Conservation (phyloP, 192 early-diverging fungal genomes). For the Phlyctochytrium planicorne region DNA sequence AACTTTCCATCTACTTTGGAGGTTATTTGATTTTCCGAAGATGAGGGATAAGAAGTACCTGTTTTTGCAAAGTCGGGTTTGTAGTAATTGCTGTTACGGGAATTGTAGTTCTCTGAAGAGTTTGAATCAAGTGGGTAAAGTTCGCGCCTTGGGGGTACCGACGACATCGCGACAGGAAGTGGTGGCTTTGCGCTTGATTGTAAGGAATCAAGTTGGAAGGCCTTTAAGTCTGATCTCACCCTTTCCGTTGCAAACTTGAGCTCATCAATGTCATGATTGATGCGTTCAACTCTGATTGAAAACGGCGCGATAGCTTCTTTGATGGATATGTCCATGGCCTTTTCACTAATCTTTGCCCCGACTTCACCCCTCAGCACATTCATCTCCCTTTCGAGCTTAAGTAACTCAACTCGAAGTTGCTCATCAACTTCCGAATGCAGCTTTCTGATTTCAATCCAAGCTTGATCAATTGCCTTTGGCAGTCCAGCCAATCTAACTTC, state of each 20-base stretch:
- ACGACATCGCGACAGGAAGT: no score
- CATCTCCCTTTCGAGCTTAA: slow-evolving; percentile 28
- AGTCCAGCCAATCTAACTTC: slow-evolving; percentile 9
- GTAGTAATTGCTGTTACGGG: no score
- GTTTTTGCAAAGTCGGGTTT: no score
- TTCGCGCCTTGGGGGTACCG: no score
- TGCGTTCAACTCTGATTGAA: not conserved
- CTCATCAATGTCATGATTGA: not conserved
- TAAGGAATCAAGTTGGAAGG: no score
- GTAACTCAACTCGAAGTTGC: slow-evolving; percentile 16
- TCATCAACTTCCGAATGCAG: slow-evolving; percentile 28
- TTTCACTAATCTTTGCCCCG: slow-evolving; percentile 15
- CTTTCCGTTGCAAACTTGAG: not conserved
- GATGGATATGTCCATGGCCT: slow-evolving; percentile 10
- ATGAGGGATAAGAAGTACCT: no score
- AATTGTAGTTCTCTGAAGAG: no score
- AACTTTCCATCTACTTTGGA: no score
- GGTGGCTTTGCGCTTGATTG: no score
- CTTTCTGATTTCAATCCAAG: slow-evolving; percentile 23
- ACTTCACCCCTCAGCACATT: slow-evolving; percentile 17
- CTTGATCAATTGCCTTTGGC: slow-evolving; percentile 32
- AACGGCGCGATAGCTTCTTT: not conserved
- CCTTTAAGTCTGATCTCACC: not conserved
- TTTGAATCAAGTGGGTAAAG: no score
- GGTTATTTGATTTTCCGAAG: no score